phyloP scores from a whole-genome alignment of 495 filamentous ascomycete species.

The Darksidea phi region DNA sequence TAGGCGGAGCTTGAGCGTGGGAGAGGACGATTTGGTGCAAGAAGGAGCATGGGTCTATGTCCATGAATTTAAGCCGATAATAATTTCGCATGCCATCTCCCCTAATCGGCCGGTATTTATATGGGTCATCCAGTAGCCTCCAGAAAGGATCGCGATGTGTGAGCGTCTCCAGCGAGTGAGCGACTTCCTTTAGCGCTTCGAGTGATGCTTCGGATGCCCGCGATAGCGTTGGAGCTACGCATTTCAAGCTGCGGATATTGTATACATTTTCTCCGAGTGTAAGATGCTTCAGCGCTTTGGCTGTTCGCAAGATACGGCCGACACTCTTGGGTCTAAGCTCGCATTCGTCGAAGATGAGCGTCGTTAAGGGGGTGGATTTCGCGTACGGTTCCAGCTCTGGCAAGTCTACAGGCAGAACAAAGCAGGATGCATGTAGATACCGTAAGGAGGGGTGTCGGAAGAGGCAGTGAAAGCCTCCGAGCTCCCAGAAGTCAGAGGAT shows the following conservation, averaged over 20 bases:
- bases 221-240: too few relatives aligned
- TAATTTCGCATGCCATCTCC: slow-evolving; percentile 23
- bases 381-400: neutral
- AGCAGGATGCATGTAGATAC: slow-evolving; percentile 28
- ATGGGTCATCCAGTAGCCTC: neutral
- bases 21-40: slow-evolving; percentile 11
- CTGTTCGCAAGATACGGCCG: slow-evolving; percentile 10
- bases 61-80: slow-evolving; percentile 4
- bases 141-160: slow-evolving; percentile 13
- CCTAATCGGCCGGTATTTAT: neutral
- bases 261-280: slow-evolving; percentile 25
- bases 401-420: slow-evolving; percentile 3
- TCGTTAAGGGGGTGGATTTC: slow-evolving; percentile 9
- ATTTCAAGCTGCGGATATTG: too few relatives aligned
- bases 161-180: slow-evolving; percentile 22
- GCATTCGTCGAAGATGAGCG: slow-evolving; percentile 30
- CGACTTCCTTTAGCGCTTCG: slow-evolving; percentile 8
- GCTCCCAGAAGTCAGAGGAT: slow-evolving; percentile 16
- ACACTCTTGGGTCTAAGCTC: slow-evolving; percentile 3
- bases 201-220: slow-evolving; percentile 5
- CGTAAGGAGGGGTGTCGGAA: slow-evolving; percentile 26
- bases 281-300: slow-evolving; percentile 15
- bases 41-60: slow-evolving; percentile 24
- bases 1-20: slow-evolving; percentile 5
- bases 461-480: slow-evolving; percentile 17